Conservation (phyloP, 768 basidiomycete species). For the Tulasnella sp. region DNA sequence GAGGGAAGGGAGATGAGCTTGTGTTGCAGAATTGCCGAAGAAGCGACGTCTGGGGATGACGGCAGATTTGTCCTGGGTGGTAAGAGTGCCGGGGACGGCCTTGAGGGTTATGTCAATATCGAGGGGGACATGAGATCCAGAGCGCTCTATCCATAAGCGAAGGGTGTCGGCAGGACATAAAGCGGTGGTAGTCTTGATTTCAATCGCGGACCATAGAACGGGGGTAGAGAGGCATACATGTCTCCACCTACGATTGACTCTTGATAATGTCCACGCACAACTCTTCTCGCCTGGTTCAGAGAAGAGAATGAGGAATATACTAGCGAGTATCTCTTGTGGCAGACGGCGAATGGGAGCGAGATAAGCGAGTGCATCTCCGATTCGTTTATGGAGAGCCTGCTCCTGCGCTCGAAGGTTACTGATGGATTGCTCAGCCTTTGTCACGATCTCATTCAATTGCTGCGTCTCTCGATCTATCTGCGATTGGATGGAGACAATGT, state of each 20-base stretch:
- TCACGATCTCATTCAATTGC: background rate
- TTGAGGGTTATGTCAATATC: slow-evolving; percentile 66
- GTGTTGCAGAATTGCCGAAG: slow-evolving; percentile 5
- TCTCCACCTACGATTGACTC: slow-evolving; percentile 57
- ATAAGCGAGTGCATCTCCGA: slow-evolving; percentile 44
- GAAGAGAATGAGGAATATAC: slow-evolving; percentile 49
- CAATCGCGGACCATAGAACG: slow-evolving; percentile 53
- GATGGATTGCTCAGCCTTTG: slow-evolving; percentile 1
- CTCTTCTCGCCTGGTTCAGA: slow-evolving; percentile 62
- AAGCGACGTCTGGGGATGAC: slow-evolving; percentile 2
- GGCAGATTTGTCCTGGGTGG: background rate
- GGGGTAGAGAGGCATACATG: slow-evolving; percentile 52
- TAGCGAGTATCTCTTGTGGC: slow-evolving; percentile 57
- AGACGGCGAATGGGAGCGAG: slow-evolving; percentile 59
- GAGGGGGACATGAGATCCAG: slow-evolving; percentile 53
- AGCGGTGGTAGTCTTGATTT: slow-evolving; percentile 37
- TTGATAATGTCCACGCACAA: slow-evolving; percentile 60
- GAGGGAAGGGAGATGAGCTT: slow-evolving; percentile 20
- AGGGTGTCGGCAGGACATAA: slow-evolving; percentile 63
- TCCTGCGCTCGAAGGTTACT: background rate
- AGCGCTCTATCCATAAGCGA: slow-evolving; percentile 71
- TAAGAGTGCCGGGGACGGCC: slow-evolving; percentile 15
- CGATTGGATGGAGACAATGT: background rate
- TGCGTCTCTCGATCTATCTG: background rate
- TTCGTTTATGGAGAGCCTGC: slow-evolving; percentile 33